These are phyloP conservation scores for Quercus ilex DNA, from an alignment of 306 rosid species.

Conservation along the genomic window DNA sequence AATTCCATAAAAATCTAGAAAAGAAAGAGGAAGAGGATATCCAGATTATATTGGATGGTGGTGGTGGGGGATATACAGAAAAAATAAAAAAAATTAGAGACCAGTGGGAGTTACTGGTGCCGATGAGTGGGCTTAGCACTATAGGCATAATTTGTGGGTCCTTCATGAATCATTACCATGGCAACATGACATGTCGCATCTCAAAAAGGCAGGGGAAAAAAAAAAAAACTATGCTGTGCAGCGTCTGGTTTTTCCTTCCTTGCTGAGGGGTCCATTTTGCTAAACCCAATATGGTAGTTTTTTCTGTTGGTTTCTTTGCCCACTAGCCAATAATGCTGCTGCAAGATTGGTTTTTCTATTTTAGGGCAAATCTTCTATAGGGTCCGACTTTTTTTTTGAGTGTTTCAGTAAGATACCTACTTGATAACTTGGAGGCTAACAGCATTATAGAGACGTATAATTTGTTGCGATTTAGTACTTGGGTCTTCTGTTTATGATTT, in stretches of 20 bases:
- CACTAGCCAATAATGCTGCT: neutral
- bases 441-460: neutral
- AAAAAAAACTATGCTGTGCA: neutral
- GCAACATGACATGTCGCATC: constrained; percentile 39
- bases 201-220: neutral
- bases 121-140: constrained; percentile 64
- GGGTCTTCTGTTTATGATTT: neutral
- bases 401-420: constrained; percentile 2
- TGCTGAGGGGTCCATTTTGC: constrained; percentile 20
- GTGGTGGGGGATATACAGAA: constrained; percentile 1
- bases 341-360: constrained; percentile 7
- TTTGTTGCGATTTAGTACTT: neutral
- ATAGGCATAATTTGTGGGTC: constrained; percentile 44
- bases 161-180: constrained; percentile 51
- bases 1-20: constrained; percentile 21
- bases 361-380: constrained; percentile 11
- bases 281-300: constrained; percentile 28
- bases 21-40: constrained; percentile 9
- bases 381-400: neutral
- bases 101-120: constrained; percentile 41
- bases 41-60: constrained; percentile 5
- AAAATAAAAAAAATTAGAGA: constrained; percentile 1
- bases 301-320: constrained; percentile 36
- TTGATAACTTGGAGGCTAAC: neutral
- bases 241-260: constrained; percentile 31